These are phyloP conservation scores for Aspergillus sp. DNA, from an alignment of 2,329 filamentous ascomycete species.

Conservation along the genomic window DNA sequence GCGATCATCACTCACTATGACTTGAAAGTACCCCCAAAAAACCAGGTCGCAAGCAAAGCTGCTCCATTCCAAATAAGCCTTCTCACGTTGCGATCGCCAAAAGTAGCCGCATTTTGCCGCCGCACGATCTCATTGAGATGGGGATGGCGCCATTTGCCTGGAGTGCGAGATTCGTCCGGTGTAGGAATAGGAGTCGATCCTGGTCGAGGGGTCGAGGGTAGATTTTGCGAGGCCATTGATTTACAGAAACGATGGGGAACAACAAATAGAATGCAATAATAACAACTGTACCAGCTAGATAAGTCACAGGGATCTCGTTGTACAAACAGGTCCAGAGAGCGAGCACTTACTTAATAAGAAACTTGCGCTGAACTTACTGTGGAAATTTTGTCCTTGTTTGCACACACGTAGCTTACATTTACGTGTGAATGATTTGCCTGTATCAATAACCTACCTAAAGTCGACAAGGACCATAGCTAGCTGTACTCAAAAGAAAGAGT, in stretches of 20 bases:
- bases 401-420: conserved; percentile 5
- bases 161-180: conserved; percentile 31
- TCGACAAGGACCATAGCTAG: conserved; percentile 5
- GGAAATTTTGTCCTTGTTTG: neutral
- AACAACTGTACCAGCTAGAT: neutral
- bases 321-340: neutral
- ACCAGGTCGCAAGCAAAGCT: conserved; percentile 47
- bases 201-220: conserved; percentile 39
- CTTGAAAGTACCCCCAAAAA: conserved; percentile 35
- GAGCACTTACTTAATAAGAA: conserved; percentile 2
- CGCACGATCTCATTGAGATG: conserved; percentile 78
- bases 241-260: neutral
- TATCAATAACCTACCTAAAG: neutral
- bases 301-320: neutral
- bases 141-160: conserved; percentile 87
- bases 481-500: neutral
- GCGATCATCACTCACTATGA: conserved; percentile 26
- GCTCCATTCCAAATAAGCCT: conserved; percentile 62
- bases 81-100: conserved; percentile 69
- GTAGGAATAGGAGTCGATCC: conserved; percentile 20
- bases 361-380: conserved; percentile 12
- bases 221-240: conserved; percentile 29
- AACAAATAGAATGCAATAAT: conserved; percentile 3
- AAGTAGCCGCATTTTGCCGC: conserved; percentile 70
- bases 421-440: neutral